phyloP scores from a whole-genome alignment of 148 eudicot genomes.

The Nyssa sinensis region DNA sequence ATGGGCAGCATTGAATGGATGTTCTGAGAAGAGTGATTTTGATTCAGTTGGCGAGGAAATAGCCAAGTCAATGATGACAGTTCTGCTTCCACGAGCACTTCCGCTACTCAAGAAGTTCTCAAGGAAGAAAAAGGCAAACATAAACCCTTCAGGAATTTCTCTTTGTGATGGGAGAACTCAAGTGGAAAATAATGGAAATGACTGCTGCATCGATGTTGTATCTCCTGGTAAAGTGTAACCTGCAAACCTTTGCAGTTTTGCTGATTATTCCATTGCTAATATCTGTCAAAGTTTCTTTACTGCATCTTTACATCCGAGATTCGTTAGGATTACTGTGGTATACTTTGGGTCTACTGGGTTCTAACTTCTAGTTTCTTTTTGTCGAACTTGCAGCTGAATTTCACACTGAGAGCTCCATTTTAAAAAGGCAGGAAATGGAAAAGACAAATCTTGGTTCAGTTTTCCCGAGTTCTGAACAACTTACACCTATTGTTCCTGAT shows the following conservation, averaged over 20 bases:
- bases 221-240: constrained; percentile 41
- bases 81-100: constrained; percentile 82
- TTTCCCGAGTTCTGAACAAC: constrained; percentile 27
- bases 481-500: constrained; percentile 50
- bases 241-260: background rate
- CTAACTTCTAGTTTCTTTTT: background rate
- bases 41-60: constrained; percentile 75
- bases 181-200: constrained; percentile 22
- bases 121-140: constrained; percentile 54
- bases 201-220: constrained; percentile 15
- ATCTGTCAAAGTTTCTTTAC: background rate
- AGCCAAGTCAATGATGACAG: constrained; percentile 68
- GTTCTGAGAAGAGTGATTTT: constrained; percentile 51
- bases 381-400: constrained; percentile 32
- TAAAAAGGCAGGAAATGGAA: constrained; percentile 28
- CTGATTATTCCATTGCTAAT: background rate
- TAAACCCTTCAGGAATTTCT: constrained; percentile 27
- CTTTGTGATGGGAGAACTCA: constrained; percentile 19
- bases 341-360: constrained; percentile 13
- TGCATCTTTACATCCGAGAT: background rate
- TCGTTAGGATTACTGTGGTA: background rate
- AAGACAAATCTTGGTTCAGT: constrained; percentile 24
- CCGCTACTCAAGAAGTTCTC: constrained; percentile 77
- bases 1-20: constrained; percentile 28
- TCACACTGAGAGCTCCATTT: constrained; percentile 30